phyloP scores from a whole-genome alignment of 2,329 filamentous ascomycete species.

The Aspergillus sp. region DNA sequence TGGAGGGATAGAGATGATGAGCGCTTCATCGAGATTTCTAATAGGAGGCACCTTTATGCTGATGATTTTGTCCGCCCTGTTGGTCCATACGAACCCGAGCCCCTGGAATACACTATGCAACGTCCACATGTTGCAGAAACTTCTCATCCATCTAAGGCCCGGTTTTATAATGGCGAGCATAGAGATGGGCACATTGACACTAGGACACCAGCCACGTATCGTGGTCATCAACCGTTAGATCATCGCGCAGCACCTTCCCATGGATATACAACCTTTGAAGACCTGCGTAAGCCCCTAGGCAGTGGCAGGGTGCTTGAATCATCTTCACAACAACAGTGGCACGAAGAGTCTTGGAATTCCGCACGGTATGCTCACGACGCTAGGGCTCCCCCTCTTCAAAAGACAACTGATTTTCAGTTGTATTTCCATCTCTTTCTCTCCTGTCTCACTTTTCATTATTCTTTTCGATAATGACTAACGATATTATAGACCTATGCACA shows the following conservation, averaged over 20 bases:
- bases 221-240: not conserved
- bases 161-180: slow-evolving; percentile 8
- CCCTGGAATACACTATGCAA: slow-evolving; percentile 14
- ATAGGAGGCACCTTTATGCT: slow-evolving; percentile 26
- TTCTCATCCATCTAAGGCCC: slow-evolving; percentile 8
- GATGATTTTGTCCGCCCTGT: slow-evolving; percentile 32
- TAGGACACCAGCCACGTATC: not conserved
- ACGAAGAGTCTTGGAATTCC: slow-evolving; percentile 7
- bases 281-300: slow-evolving; percentile 2
- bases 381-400: not conserved
- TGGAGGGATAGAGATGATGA: slow-evolving; percentile 13
- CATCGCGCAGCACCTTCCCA: not conserved
- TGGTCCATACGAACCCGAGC: slow-evolving; percentile 19
- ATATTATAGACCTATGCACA: not conserved
- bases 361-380: slow-evolving; percentile 16
- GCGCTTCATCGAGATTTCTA: slow-evolving; percentile 10
- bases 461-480: not conserved
- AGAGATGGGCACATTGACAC: slow-evolving; percentile 7
- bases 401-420: not conserved
- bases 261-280: not conserved
- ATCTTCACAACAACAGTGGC: slow-evolving; percentile 8
- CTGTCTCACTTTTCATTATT: not conserved
- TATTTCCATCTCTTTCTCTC: not conserved
- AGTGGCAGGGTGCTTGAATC: slow-evolving; percentile 3
- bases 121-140: slow-evolving; percentile 12